Percentiles rank a stretch among this genome's conserved stretches.
These are phyloP conservation scores for Xylaria sp. DNA, from an alignment of 2,329 filamentous ascomycete species.

Conservation along the genomic window DNA sequence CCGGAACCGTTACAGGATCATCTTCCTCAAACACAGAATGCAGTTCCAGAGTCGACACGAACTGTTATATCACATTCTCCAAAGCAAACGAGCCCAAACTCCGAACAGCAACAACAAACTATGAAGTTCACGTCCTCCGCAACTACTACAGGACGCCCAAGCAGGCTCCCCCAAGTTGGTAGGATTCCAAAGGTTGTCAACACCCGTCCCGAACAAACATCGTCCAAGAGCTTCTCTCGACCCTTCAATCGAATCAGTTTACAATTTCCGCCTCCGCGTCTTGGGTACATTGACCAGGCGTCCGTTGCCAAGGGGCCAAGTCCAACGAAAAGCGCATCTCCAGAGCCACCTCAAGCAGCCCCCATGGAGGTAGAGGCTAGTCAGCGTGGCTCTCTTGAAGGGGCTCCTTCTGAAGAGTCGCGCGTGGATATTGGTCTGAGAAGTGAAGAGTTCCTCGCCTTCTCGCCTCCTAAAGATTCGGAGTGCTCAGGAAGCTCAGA, in stretches of 20 bases:
- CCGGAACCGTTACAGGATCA: constrained; percentile 7
- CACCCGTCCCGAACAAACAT: constrained; percentile 65
- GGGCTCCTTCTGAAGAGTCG: constrained; percentile 33
- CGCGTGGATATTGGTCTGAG: constrained; percentile 37
- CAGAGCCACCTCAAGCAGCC: constrained; percentile 43
- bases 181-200: constrained; percentile 83
- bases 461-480: constrained; percentile 74
- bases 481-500: constrained; percentile 58
- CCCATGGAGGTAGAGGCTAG: constrained; percentile 39
- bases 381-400: constrained; percentile 37
- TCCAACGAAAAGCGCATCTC: constrained; percentile 45
- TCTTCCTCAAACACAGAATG: constrained; percentile 1
- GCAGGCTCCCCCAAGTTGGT: constrained; percentile 77
- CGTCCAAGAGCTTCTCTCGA: constrained; percentile 81
- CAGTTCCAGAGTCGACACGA: neutral
- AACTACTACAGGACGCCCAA: constrained; percentile 46
- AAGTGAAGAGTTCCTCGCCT: constrained; percentile 69
- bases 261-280: constrained; percentile 39
- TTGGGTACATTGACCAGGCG: constrained; percentile 38
- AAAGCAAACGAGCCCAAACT: constrained; percentile 1
- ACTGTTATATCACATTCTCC: neutral
- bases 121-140: constrained; percentile 1
- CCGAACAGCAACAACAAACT: constrained; percentile 3
- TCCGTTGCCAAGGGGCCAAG: constrained; percentile 54
- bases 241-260: constrained; percentile 68